Percentiles rank a stretch among this genome's conserved stretches.
These are phyloP conservation scores for Candida alai DNA, from an alignment of 805 yeast genomes.

Conservation along the genomic window DNA sequence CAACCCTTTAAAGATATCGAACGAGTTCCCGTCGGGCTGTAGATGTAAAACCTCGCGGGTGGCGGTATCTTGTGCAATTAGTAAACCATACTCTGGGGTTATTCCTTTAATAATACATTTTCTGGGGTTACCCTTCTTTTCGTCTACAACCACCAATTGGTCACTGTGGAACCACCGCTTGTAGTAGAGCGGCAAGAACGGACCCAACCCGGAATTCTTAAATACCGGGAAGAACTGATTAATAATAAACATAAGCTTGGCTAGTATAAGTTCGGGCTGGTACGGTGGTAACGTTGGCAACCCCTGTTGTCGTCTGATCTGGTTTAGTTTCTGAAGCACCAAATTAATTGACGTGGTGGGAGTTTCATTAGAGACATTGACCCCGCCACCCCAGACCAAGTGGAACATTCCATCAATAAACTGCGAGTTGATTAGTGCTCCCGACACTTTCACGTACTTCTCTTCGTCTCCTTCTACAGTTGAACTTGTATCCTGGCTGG, in stretches of 20 bases:
- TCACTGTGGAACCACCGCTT: constrained; percentile 79
- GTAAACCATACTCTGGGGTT: constrained; percentile 77
- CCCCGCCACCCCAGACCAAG: constrained; percentile 81
- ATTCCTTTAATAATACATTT: constrained; percentile 76
- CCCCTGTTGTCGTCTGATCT: constrained; percentile 41
- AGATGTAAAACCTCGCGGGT: constrained; percentile 62
- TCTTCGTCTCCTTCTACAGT: constrained; percentile 55
- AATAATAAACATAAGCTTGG: constrained; percentile 62
- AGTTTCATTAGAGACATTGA: constrained; percentile 77
- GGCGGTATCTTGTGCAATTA: constrained; percentile 68
- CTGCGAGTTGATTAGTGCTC: constrained; percentile 79
- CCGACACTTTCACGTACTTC: constrained; percentile 73
- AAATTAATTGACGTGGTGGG: constrained; percentile 88
- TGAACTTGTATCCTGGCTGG: constrained; percentile 28
- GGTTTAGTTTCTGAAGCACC: constrained; percentile 61
- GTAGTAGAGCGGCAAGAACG: constrained; percentile 70
- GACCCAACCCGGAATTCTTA: constrained; percentile 58
- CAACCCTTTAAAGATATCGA: constrained; percentile 89
- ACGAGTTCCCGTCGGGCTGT: constrained; percentile 97
- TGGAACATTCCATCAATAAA: constrained; percentile 56
- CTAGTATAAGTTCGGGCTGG: constrained; percentile 53
- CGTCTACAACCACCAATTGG: constrained; percentile 60
- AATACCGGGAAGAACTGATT: constrained; percentile 61
- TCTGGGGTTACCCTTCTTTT: constrained; percentile 41
- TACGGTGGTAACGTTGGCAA: constrained; percentile 42